Conservation (phyloP, 1,284 basidiomycete species). For the Tausonia pullulans region DNA sequence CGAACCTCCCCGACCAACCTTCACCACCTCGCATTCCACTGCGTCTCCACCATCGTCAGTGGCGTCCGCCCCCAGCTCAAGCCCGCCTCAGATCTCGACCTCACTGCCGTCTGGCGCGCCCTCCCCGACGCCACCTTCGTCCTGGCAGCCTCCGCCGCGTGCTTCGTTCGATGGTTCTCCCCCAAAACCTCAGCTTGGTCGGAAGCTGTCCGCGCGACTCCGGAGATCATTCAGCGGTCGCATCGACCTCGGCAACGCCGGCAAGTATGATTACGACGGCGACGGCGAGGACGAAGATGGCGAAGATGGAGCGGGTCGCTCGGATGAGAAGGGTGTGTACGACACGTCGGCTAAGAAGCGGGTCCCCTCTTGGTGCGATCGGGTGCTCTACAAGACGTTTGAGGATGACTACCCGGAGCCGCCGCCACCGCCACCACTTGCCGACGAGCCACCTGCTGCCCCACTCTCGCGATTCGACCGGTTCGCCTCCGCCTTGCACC, state of each 20-base stretch:
- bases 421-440: not conserved
- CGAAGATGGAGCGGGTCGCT: not conserved
- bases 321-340: slow-evolving; percentile 5
- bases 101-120: not conserved
- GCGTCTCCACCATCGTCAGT: not conserved
- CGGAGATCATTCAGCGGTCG: slow-evolving; percentile 9
- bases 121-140: not conserved
- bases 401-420: slow-evolving; percentile 7
- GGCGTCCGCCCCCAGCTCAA: not conserved
- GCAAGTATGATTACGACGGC: slow-evolving; percentile 7
- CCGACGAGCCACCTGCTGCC: not conserved
- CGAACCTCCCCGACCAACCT: not conserved
- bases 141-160: not conserved
- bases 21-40: not conserved
- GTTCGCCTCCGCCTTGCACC: slow-evolving; percentile 10
- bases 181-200: slow-evolving; percentile 2
- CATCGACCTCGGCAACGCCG: not conserved
- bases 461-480: not conserved
- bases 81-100: not conserved
- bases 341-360: slow-evolving; percentile 12
- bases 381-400: slow-evolving; percentile 33
- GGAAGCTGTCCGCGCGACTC: slow-evolving; percentile 8
- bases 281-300: slow-evolving; percentile 8
- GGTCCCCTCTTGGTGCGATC: slow-evolving; percentile 29
- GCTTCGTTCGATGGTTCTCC: slow-evolving; percentile 10